Percentiles rank a stretch among this genome's conserved stretches.
Evolutionary conservation across 352 stramenopile genomes (phyloP).

Genomic region (Phytophthora syringae): DNA sequence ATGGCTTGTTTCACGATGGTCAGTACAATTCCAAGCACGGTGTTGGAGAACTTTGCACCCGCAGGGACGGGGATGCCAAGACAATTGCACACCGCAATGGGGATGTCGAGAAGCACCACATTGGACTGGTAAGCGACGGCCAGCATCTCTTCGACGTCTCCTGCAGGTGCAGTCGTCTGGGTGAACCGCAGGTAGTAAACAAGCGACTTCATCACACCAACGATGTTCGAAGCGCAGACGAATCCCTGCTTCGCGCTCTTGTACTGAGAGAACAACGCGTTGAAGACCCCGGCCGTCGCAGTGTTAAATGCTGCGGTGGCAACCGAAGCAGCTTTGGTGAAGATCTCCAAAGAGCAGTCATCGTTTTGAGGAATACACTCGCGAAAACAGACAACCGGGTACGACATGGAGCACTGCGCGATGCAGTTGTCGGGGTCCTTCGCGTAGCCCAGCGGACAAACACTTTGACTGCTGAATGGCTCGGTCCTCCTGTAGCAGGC

Average conservation of each 20-base stretch:
- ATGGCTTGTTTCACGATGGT: constrained; percentile 28
- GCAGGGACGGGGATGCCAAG: constrained; percentile 38
- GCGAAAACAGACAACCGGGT: constrained; percentile 55
- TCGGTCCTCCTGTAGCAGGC: constrained; percentile 23
- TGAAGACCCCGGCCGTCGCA: constrained; percentile 39
- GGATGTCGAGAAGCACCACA: constrained; percentile 55
- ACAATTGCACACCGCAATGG: constrained; percentile 53
- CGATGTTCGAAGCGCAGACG: constrained; percentile 25
- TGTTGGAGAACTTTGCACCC: constrained; percentile 5
- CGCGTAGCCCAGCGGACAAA: constrained; percentile 23
- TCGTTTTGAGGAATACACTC: constrained; percentile 68
- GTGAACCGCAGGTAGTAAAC: constrained; percentile 40
- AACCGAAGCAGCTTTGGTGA: constrained; percentile 36
- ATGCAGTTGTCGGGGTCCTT: constrained; percentile 7
- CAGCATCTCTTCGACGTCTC: constrained; percentile 18
- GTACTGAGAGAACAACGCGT: constrained; percentile 23
- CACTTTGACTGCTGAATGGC: constrained; percentile 6
- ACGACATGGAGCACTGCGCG: constrained; percentile 53
- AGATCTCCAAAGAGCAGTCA: constrained; percentile 47
- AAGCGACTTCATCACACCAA: constrained; percentile 11
- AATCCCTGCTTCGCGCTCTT: constrained; percentile 15
- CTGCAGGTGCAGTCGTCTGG: constrained; percentile 20
- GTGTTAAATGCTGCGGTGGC: constrained; percentile 36
- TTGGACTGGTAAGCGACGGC: constrained; percentile 37
- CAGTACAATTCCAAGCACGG: constrained; percentile 17